Evolutionary conservation across 768 basidiomycete species (phyloP), one percentile per base, ranked within the genome.

Genomic region (Dacryopinax spathularia): DNA sequence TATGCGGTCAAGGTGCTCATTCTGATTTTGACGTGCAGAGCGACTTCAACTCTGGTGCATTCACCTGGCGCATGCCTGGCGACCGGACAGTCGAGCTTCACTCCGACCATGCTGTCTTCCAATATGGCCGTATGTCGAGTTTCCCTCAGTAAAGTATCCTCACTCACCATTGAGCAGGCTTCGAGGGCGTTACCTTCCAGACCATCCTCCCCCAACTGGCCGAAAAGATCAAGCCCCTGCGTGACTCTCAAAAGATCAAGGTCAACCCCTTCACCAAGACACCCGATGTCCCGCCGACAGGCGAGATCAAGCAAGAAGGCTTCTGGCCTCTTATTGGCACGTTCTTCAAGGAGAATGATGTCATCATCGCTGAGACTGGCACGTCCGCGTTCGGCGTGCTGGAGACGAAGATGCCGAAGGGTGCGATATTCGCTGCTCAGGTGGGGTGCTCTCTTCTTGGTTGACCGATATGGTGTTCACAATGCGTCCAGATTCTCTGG

Each of bases 1-100:
- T 41, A 33, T 1, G 31, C 62, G 10, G 61, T 73, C 35, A 56
- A 67, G 10, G 36, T 37, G 36, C 36, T 37, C 36, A 10, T 37
- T 10, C 36, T n/a, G n/a, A 37, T 37, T 37, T 37, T 37, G 36
- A 10, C 13, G 13, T 9, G 22, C 25, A 56, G 70, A 84, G 81
- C 48, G 91, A 94, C 72, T 91, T 90, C 77, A 94, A 94, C 73
- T 89, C 88, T 0, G 91, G 90, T 33, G 87, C 87, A 72, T 92
- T 91, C 73, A 86, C 87, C 0, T 90, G 88, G 69, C 81, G 80
- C 60, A 84, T 87, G 48, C 83, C 85, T 3, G 77, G 77, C 0
- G 72, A 73, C 12, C 78, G 77, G 37, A 84, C 82, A 15, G 76
- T 90, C 66, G 89, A 89, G 88, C 74, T 91, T 18, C 91, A 92